Evolutionary conservation across 306 rosid genomes (phyloP), one percentile per base, ranked within the genome.

Genomic region (Acacia confusa): DNA sequence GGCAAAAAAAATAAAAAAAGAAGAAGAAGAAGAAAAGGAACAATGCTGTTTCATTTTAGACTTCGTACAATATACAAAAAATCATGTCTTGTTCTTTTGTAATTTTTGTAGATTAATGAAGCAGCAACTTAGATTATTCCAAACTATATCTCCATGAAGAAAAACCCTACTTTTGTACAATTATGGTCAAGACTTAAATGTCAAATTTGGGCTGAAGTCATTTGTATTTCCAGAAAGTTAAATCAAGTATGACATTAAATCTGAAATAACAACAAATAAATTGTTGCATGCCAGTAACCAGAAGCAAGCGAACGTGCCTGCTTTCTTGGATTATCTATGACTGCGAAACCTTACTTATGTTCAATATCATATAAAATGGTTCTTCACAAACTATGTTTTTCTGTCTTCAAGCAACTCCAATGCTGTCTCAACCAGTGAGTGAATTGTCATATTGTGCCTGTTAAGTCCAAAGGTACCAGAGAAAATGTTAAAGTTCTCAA

Each of bases 401-500:
- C 76, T 20, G 32, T 82, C 84, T 69, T 47, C 85, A 55, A 95
- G 79, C 13, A 92, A 77, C 25, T 72, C 71, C 84, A 96, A 80
- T 40, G 94, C 99, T 76, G 88, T 86, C 82, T 94, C 97, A 57
- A 90, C 91, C 68, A 93, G 82, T 61, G 97, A 88, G 65, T 96
- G 94, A 80, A 96, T 89, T 45, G 97, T 84, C 22, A 75, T 68
- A 84, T 69, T 79, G 84, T 96, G 99, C 28, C 97, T 84, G 90
- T 90, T 93, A 82, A 93, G 66, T 69, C 98, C 98, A 8, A 92
- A 93, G 4, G 92, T 83, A 32, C 99, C 99, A 9, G 99, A 96
- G 90, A 96, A 89, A 77, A 92, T 86, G 70, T 92, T 93, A 78
- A 93, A 96, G 89, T 97, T 92, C 89, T 96, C 98, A 19, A 96